A percentile compares a stretch with the other conserved stretches of the same genome.
Evolutionary conservation across 108 stramenopile genomes (phyloP).

Genomic region (Cyclotella distinguenda): DNA sequence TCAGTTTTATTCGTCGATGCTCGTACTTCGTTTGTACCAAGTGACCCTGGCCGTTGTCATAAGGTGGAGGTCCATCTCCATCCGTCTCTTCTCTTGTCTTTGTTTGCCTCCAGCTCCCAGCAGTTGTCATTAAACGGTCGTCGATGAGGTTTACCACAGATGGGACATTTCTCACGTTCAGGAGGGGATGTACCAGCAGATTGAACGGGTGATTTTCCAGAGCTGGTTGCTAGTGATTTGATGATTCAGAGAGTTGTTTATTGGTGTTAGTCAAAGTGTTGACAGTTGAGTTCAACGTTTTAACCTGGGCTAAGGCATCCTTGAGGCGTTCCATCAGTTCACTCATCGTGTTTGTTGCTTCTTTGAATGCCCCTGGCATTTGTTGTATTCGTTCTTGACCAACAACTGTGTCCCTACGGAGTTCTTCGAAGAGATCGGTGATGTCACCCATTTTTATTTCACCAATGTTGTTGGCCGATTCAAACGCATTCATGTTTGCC

Average conservation of each 20-base stretch:
- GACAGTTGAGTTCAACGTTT: background rate
- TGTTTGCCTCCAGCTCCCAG: slow-evolving; percentile 1
- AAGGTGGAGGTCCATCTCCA: background rate
- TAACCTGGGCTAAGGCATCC: background rate
- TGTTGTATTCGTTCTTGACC: background rate
- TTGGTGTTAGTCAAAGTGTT: background rate
- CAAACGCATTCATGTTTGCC: background rate
- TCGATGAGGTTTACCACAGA: background rate
- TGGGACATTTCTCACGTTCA: background rate
- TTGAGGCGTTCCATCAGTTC: slow-evolving; percentile 4
- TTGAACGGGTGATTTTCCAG: too few species aligned
- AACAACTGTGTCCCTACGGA: background rate
- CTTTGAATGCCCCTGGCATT: background rate
- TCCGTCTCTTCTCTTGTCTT: background rate
- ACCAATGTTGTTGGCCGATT: background rate
- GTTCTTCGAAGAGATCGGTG: background rate
- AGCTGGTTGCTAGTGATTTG: background rate
- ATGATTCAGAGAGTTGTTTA: slow-evolving; percentile 1
- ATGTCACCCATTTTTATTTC: background rate
- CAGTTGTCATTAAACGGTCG: background rate
- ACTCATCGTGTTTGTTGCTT: background rate
- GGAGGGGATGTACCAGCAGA: too few species aligned
- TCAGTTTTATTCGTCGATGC: background rate
- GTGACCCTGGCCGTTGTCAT: background rate
- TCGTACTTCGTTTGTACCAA: background rate